Percentiles rank a stretch among this genome's conserved stretches.
Conservation (phyloP, 1,284 basidiomycete genomes). For the Ganoderma leucocontextum region DNA sequence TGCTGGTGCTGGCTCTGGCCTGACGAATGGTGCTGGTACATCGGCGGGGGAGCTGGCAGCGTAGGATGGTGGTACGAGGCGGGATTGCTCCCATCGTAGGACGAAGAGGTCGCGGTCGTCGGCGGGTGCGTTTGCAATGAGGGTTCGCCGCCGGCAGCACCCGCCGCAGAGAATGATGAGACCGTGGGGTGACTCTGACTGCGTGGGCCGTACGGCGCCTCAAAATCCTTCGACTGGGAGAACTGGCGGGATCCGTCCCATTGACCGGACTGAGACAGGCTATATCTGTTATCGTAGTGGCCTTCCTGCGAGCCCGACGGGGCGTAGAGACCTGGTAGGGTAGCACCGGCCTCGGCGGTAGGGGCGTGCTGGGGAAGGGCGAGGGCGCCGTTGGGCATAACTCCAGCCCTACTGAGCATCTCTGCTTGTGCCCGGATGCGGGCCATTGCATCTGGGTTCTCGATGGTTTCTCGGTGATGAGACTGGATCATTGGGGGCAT, state of each 20-base stretch:
- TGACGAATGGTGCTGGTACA: constrained; percentile 31
- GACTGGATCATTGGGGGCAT: constrained; percentile 16
- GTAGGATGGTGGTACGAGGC: constrained; percentile 28
- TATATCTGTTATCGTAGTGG: constrained; percentile 26
- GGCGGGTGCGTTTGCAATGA: constrained; percentile 36
- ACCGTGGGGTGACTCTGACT: constrained; percentile 25
- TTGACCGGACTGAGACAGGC: constrained; percentile 18
- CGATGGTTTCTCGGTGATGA: constrained; percentile 25
- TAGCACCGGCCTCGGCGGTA: constrained; percentile 27
- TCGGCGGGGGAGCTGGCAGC: constrained; percentile 29
- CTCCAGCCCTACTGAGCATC: constrained; percentile 46
- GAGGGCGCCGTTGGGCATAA: constrained; percentile 38
- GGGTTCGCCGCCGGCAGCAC: constrained; percentile 33
- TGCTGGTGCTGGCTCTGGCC: constrained; percentile 24
- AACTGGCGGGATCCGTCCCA: constrained; percentile 32
- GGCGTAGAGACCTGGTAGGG: constrained; percentile 29
- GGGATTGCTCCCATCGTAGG: constrained; percentile 21
- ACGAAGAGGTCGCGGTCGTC: constrained; percentile 19
- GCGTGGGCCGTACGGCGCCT: constrained; percentile 26
- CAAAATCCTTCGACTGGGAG: constrained; percentile 33
- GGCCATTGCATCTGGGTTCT: constrained; percentile 50
- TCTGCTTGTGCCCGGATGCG: constrained; percentile 61
- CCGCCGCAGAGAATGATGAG: constrained; percentile 23
- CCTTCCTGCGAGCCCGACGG: constrained; percentile 19
- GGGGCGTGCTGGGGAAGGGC: constrained; percentile 27